A percentile compares a stretch with the other conserved stretches of the same genome.
phyloP scores from a whole-genome alignment of 108 stramenopile species.

The Skeletonema costatum region DNA sequence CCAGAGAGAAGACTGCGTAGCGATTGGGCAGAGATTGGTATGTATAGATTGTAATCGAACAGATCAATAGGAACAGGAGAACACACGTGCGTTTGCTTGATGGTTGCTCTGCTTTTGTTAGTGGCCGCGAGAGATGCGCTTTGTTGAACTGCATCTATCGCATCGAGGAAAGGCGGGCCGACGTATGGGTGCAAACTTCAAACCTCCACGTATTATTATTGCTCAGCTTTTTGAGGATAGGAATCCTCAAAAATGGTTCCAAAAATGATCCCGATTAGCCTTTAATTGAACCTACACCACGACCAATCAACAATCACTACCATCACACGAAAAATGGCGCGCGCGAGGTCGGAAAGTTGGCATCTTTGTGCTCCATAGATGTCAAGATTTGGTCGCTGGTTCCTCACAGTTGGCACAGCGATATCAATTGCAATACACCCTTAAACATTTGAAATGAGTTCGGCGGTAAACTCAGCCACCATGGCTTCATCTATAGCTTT shows the following conservation, averaged over 20 bases:
- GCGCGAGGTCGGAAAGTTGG: too few species aligned
- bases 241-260: too few species aligned
- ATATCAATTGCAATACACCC: background rate
- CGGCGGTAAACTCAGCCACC: background rate
- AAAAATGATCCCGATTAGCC: too few species aligned
- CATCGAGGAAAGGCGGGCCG: background rate
- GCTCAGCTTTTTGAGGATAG: too few species aligned
- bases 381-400: background rate
- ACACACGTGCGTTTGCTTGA: constrained; percentile 1
- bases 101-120: background rate
- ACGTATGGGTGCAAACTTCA: background rate
- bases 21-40: background rate
- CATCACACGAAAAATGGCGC: too few species aligned
- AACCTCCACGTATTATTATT: background rate
- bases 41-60: background rate
- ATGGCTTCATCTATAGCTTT: background rate
- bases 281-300: too few species aligned
- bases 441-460: background rate
- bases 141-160: background rate
- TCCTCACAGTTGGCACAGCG: too few species aligned
- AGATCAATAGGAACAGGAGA: background rate
- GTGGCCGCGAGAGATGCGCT: background rate
- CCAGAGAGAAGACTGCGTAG: constrained; percentile 3
- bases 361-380: too few species aligned
- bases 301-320: too few species aligned